Base-by-base conservation (phyloP, 495 filamentous ascomycete species). In the Podospora didyma region DNA sequence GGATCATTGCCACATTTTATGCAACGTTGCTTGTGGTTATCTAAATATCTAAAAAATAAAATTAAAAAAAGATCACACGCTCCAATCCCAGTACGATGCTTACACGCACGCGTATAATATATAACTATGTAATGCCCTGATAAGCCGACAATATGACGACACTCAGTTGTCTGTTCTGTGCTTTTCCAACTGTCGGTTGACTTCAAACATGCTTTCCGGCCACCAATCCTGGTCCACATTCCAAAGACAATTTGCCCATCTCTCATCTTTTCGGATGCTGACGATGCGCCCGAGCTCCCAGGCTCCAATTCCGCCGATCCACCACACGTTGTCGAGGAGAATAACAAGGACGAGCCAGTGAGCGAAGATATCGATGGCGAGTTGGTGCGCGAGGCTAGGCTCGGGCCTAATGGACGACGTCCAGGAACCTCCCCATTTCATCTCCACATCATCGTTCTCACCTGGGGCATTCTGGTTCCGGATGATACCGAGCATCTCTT, bases 301-400 rank as follows among this genome's bases (percentile, higher is more conserved):
- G 0, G 58, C 53, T 0, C 62, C 62, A 23, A 63, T 59, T 23
- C 59, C 62, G 7, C 73, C 69, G 45, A 76, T 73, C 75, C 75
- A 74, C 75, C 74, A 75, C 37, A 78, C 74, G 22, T 70, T 64
- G 53, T 76, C 69, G 34, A 77, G 49, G 44, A 77, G 50, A 35
- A 77, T 60, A 5, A 79, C 65, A 7, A 77, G 53, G n/a, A 76
- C 75, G 17, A 75, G 58, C 70, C 70, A 78, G 46, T 76, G 72
- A 2, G 71, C 65, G 54, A 78, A 76, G 37, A 76, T 74, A 6
- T 76, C 73, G n/a, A 76, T 23, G 0, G 72, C 75, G 2, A 75
- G 61, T 24, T 71, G 62, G 21, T 64, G 60, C 19, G 54, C 51
- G 3, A 60, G 9, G 17, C 55, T 56, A 1, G 54, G 53, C 17